Base-by-base conservation (phyloP, 495 filamentous ascomycete species). In the Xylona heveae region DNA sequence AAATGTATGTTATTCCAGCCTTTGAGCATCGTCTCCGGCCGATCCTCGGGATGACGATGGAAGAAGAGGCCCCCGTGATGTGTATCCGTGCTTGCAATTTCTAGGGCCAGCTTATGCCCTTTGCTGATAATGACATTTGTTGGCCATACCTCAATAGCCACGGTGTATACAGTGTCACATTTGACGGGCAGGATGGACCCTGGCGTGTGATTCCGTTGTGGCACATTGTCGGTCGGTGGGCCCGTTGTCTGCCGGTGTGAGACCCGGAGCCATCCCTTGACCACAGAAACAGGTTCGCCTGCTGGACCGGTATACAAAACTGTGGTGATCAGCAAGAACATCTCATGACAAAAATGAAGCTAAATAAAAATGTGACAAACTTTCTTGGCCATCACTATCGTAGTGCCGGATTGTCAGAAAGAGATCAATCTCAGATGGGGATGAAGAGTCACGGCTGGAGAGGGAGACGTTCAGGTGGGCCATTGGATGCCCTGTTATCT, bases 61-160 rank as follows among this genome's bases (percentile, higher is more conserved):
- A 46, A 42, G 42, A 72, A 75, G 18, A 69, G 55, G 0, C 68
- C 67, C 25, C 47, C 51, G 1, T 69, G 70, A 35, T 73, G 66
- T 4, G 70, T 74, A 51, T 77, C 70, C 1, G 63, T 66, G 37
- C 51, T 55, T 1, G 54, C 36, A 3, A 74, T 54, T 42, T 77
- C 68, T n/a, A 77, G 49, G 9, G 68, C 52, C 19, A 74, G 39
- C 38, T 50, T 57, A 0, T 54, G 57, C 0, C 67, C 66, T 26
- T 53, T 49, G 28, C 58, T 59, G 9, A 72, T 58, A 4, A 78
- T 57, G 0, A 73, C 66, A 44, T 73, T 73, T 0, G 68, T 76
- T 10, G 72, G 72, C 72, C 71, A 76, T 3, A 76, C 43, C 51
- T 78, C 72, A 6, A 78, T 56, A 39, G 74, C 71, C 0, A 76